Evolutionary conservation across 2,329 filamentous ascomycete species (phyloP), one percentile per base, ranked within the genome.

Genomic region (Sclerotinia glacialis): DNA sequence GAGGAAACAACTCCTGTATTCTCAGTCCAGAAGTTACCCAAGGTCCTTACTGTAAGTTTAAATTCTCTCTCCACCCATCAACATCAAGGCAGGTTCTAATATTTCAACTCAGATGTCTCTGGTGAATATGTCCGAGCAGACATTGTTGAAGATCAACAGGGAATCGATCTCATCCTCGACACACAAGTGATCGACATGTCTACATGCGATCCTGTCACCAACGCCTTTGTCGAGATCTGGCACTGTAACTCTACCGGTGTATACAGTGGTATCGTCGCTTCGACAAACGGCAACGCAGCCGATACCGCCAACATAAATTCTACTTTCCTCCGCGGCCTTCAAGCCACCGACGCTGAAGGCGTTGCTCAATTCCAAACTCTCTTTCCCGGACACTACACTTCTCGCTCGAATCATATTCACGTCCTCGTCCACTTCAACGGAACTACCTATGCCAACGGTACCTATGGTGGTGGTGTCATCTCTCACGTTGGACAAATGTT

Each of bases 401-500:
- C 60, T 18, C 49, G 31, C 46, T 40, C 47, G 14, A 63, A 54
- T 12, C 49, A 52, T 9, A 54, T 63, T 12, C 49, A 54, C 31
- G 46, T 75, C 0, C 77, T 78, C 31, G 77, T 73, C 66, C 79
- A 80, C 6, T 75, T 74, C 26, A 81, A 70, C 67, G 77, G 78
- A 11, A 82, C 74, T 1, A 82, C 67, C 0, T 76, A 70, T 1
- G 73, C 69, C 11, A 68, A 71, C 1, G 56, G 42, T 59, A 47
- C 56, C 21, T 59, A 47, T 59, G 42, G 42, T 47, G 72, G 85
- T 68, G 76, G 77, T 79, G 80, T 37, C 79, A 77, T 66, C 80
- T 84, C 67, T 81, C 83, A 89, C 77, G 81, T 89, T 50, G 86
- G 86, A 37, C 86, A 90, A 75, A 75, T 87, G 67, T 89, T 86